A percentile compares a stretch with the other conserved stretches of the same genome.
phyloP scores from a whole-genome alignment of 176 grass and related monocot species.

The Rhynchospora pubera region DNA sequence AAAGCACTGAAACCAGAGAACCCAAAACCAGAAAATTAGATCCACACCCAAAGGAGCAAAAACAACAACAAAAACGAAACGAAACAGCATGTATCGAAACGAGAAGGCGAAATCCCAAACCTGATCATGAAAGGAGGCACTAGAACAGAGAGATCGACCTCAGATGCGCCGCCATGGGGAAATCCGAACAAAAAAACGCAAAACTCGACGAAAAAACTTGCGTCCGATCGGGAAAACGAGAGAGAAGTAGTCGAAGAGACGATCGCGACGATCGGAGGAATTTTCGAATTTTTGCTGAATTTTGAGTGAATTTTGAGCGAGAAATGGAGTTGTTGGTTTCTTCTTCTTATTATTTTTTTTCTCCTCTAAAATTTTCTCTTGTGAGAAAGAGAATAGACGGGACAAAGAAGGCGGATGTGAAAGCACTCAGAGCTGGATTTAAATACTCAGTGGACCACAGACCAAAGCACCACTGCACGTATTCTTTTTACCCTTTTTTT shows the following conservation, averaged over 20 bases:
- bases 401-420: background rate
- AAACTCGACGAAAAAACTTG: background rate
- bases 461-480: background rate
- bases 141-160: background rate
- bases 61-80: background rate
- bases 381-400: background rate
- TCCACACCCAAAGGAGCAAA: background rate
- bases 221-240: background rate
- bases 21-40: background rate
- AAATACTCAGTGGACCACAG: background rate
- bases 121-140: conserved; percentile 14
- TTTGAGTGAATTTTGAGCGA: background rate
- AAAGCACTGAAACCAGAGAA: background rate
- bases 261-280: background rate
- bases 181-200: background rate
- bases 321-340: background rate
- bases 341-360: background rate
- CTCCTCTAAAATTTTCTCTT: background rate
- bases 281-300: no score
- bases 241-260: background rate
- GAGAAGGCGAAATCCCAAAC: background rate
- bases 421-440: conserved; percentile 1
- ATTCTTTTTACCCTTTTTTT: background rate
- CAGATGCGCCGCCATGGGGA: background rate
- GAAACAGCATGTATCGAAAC: background rate